A percentile compares a stretch with the other conserved stretches of the same genome.
Evolutionary conservation across 2,329 filamentous ascomycete genomes (phyloP).

Genomic region (Neofusicoccum laricinum): DNA sequence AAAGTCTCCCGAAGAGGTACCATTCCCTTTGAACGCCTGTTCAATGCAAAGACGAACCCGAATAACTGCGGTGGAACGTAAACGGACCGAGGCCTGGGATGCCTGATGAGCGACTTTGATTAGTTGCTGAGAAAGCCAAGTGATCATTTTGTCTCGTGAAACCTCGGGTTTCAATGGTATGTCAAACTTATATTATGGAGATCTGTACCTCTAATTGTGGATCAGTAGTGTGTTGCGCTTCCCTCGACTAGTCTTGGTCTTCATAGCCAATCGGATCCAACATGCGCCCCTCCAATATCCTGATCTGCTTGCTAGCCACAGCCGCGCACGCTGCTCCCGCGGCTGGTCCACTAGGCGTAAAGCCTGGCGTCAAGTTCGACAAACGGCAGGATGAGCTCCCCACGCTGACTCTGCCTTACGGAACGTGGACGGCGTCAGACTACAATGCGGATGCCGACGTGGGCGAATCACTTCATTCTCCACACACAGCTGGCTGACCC

Average conservation of each 20-base stretch:
- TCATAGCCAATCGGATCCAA: neutral
- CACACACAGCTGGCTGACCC: neutral
- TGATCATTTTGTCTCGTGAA: neutral
- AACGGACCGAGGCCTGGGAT: neutral
- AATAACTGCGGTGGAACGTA: neutral
- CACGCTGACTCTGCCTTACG: conserved; percentile 12
- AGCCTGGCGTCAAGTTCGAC: conserved; percentile 6
- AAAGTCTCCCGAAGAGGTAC: neutral
- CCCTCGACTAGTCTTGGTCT: neutral
- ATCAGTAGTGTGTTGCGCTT: neutral
- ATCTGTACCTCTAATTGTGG: neutral
- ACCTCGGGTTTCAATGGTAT: neutral
- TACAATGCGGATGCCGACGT: conserved; percentile 14
- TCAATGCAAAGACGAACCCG: neutral
- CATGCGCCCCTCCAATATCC: neutral
- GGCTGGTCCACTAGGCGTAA: neutral
- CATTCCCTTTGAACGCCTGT: neutral
- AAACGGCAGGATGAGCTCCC: conserved; percentile 14
- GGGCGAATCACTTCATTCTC: neutral
- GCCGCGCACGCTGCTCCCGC: neutral
- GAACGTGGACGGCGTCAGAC: conserved; percentile 5
- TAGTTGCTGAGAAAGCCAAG: neutral
- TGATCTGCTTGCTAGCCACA: neutral
- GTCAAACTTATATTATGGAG: conserved; percentile 1
- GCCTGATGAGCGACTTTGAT: neutral